These are phyloP conservation scores for Omphalotus olearius DNA, from an alignment of 1,284 basidiomycete species.

Conservation along the genomic window DNA sequence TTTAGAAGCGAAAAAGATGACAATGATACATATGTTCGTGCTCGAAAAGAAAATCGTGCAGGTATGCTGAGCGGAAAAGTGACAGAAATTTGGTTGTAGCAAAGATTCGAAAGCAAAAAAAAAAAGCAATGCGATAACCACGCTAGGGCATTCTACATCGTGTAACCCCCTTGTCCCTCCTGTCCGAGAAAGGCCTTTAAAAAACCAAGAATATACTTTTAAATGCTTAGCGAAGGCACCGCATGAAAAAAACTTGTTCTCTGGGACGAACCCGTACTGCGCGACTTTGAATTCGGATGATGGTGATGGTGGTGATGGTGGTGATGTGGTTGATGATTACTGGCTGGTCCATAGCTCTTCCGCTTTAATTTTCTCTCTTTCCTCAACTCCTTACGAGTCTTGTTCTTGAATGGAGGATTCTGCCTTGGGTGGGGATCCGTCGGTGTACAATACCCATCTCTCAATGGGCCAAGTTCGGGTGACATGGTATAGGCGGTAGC, in stretches of 20 bases:
- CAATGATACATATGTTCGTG: too few relatives aligned
- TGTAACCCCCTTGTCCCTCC: too few relatives aligned
- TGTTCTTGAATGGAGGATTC: slow-evolving; percentile 27
- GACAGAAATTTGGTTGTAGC: too few relatives aligned
- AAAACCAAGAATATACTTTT: background rate
- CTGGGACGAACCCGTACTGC: slow-evolving; percentile 56
- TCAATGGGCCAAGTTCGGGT: slow-evolving; percentile 49
- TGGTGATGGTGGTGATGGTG: slow-evolving; percentile 47
- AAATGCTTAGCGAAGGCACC: slow-evolving; percentile 13
- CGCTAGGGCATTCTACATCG: too few relatives aligned
- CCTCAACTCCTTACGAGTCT: slow-evolving; percentile 52
- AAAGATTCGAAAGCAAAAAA: too few relatives aligned
- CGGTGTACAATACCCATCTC: slow-evolving; percentile 56
- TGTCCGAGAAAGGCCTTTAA: too few relatives aligned
- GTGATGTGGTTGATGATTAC: slow-evolving; percentile 27
- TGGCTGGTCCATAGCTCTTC: slow-evolving; percentile 41
- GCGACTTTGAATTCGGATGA: slow-evolving; percentile 65
- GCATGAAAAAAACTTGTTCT: slow-evolving; percentile 30
- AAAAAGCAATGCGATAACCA: too few relatives aligned
- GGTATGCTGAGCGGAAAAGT: too few relatives aligned
- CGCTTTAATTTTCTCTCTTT: slow-evolving; percentile 61
- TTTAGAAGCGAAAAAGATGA: too few relatives aligned
- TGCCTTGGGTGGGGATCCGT: slow-evolving; percentile 24
- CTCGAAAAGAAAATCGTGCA: too few relatives aligned
- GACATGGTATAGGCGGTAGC: slow-evolving; percentile 37